Evolutionary conservation across 495 filamentous ascomycete genomes (phyloP), one percentile per base, ranked within the genome.

Genomic region (Penicillium mononematosum): DNA sequence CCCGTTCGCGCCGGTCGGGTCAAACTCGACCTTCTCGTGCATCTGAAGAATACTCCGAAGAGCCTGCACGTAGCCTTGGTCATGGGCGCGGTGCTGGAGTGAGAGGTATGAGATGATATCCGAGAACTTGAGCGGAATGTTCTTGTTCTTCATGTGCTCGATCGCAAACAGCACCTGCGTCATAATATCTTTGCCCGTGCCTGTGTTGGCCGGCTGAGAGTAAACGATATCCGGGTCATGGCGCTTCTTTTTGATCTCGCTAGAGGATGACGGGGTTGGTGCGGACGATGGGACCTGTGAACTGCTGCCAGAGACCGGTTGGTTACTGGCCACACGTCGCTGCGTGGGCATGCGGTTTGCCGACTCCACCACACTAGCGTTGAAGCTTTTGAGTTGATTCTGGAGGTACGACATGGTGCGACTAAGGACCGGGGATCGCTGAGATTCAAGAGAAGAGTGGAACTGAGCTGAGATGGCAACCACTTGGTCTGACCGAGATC

Each of bases 91-190:
- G 62, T 84, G 75, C 56, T 85, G 81, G 11, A 88, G 76, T 27
- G 83, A 88, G 11, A 97, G 78, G 68, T 94, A 94, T 49, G 82
- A 80, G 24, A 92, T 73, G 50, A 98, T 85, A 59, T 93, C 87
- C 43, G 74, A 64, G 38, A 91, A 84, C 16, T 84, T 86, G 60
- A 91, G 82, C 16, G 90, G 82, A 24, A 82, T 71, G 58, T 82
- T 82, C 70, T 92, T 92, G 52, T 77, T 75, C 67, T 94, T 94
- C 66, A 98, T 87, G 68, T 89, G 88, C 10, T 89, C 82, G 69
- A 96, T 85, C 6, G 89, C 88, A 70, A 90, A 94, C 54, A 84
- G 78, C 54, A 97, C 83, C 62, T 96, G 87, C 9, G 90, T 92
- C 79, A 90, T 86, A 68, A 92, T 84, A 68, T 90, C 85, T 47